Evolutionary conservation across 1,284 basidiomycete genomes (phyloP), one percentile per base, ranked within the genome.

Genomic region (Lentinula novae-zelandiae): DNA sequence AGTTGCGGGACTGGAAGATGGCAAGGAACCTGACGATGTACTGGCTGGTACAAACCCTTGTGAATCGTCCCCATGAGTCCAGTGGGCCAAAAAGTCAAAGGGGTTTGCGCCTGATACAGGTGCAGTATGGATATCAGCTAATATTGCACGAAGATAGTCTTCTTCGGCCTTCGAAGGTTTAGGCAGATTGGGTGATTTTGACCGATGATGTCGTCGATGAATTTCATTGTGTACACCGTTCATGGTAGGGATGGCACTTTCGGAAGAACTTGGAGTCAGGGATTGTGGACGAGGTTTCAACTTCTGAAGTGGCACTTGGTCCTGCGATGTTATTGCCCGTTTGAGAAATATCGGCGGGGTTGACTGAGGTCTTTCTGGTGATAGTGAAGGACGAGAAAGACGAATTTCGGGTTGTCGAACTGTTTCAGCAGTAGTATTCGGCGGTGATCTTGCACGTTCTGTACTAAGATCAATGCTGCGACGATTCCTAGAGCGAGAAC

Each of bases 141-240:
- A 76, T 33, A 90, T 81, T 53, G 79, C 78, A 13, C 82, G 81
- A 13, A 91, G 75, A 70, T 89, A 91, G 53, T 80, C 83, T 5
- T 80, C 71, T 66, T 91, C 85, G 60, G 80, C 81, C 12, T 75
- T 65, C 0, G 79, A 75, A 2, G 79, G 78, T 69, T 85, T 87
- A 0, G 82, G 82, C 0, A 77, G 73, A 61, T 81, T 81, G 0
- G 78, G 77, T 0, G 78, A 76, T 65, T 79, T 82, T 52, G 72
- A 67, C 34, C 68, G 68, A 66, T 70, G 48, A 22, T 46, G 17
- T 1, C 27, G 44, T 20, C 8, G 44, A 64, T 57, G 7, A 67
- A 63, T 33, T 66, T 61, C 44, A 53, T 52, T 22, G 57, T 64
- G 4, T 67, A 64, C 5, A 70, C 66, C 20, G 62, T 62, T 1